phyloP scores from a whole-genome alignment of 2,329 filamentous ascomycete genomes.

The Neofusicoccum cordaticola region DNA sequence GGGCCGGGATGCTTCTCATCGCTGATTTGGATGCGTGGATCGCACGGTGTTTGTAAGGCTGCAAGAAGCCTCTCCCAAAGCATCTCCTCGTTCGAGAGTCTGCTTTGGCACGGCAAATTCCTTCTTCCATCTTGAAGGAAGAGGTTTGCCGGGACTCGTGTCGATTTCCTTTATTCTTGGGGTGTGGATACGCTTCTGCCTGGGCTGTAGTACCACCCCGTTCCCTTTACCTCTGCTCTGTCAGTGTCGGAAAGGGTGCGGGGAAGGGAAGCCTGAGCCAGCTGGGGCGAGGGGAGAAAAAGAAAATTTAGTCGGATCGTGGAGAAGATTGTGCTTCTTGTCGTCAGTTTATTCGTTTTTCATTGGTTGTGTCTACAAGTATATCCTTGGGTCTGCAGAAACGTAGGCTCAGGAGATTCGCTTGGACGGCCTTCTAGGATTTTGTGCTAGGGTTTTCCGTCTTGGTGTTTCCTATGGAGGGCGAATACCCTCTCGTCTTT shows the following conservation, averaged over 20 bases:
- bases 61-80: neutral
- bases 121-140: neutral
- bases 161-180: neutral
- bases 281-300: neutral
- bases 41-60: neutral
- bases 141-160: conserved; percentile 7
- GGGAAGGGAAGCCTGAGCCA: neutral
- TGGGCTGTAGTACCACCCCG: neutral
- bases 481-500: neutral
- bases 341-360: neutral
- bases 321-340: neutral
- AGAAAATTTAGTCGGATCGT: no score
- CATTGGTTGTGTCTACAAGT: neutral
- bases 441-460: neutral
- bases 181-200: neutral
- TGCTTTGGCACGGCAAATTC: conserved; percentile 3
- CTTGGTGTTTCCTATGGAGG: conserved; percentile 1
- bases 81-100: neutral
- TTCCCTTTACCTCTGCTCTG: neutral
- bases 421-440: neutral
- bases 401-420: neutral
- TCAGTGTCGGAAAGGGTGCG: no score
- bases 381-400: neutral
- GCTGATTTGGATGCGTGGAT: no score
- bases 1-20: neutral